Evolutionary conservation across 1,139 yeast species (phyloP), one percentile per base, ranked within the genome.

Genomic region (Lodderomyces parapsilosis): DNA sequence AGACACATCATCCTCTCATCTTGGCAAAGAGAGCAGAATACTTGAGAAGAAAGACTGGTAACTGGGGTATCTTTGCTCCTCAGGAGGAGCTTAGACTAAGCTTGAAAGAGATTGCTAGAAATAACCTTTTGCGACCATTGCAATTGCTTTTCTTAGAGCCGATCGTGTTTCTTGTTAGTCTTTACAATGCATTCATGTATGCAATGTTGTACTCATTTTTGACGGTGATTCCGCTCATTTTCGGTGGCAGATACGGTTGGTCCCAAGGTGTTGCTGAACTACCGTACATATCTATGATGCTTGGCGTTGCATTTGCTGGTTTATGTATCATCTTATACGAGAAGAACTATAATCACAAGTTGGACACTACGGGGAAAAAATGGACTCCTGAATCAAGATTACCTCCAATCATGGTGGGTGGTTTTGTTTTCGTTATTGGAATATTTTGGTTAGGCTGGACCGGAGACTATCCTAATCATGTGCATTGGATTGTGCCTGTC

Each of bases 401-500:
- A 49, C 81, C 83, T 9, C 82, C 91, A 13, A 80, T 86, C 83
- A 76, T 86, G 66, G 60, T 74, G 39, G 90, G 95, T 27, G 81
- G 83, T 28, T 51, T 86, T 45, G 60, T 75, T 10, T 87, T 88
- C 70, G 84, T 95, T 27, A 69, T 80, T 50, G 96, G 96, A 41
- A 70, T 88, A 47, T 74, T 89, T 55, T 87, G 95, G 95, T 72
- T 88, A 57, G 81, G 87, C 42, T 88, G 96, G 96, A 70, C 89
- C 2, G 96, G 96, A 56, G 75, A 79, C 55, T 88, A 80, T 62
- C 82, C 76, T 34, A 65, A 81, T 15, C 62, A 63, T 28, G 79
- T 86, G 31, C 95, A 83, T 59, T 89, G 94, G 93, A 83, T 85
- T 52, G 93, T 81, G 11, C 96, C 96, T 25, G 89, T 91, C 1